phyloP scores from a whole-genome alignment of 2,329 filamentous ascomycete genomes.

The Neonectria punicea region DNA sequence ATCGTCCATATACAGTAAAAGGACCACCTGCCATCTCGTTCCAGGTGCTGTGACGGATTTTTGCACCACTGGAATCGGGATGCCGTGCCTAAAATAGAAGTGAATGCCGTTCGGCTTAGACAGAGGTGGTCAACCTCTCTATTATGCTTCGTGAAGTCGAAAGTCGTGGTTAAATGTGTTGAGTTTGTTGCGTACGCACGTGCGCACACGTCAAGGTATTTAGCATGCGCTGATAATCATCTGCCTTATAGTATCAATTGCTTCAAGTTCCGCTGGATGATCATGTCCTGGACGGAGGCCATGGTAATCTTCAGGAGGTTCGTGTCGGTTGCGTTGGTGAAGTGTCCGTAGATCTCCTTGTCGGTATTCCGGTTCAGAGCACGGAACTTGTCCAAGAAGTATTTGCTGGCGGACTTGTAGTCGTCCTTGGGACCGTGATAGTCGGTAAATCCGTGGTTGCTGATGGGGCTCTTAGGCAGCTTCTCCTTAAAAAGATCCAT shows the following conservation, averaged over 20 bases:
- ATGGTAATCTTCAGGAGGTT: constrained; percentile 88
- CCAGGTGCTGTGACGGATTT: neutral
- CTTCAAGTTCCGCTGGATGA: constrained; percentile 85
- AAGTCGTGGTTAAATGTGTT: neutral
- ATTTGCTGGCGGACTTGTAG: constrained; percentile 79
- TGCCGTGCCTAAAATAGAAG: constrained; percentile 1
- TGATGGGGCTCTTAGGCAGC: constrained; percentile 75
- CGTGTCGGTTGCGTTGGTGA: constrained; percentile 72
- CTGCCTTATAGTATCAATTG: constrained; percentile 68
- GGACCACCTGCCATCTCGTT: neutral
- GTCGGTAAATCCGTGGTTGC: constrained; percentile 79
- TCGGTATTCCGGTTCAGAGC: constrained; percentile 77
- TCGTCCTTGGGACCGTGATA: constrained; percentile 78
- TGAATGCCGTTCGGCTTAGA: constrained; percentile 13
- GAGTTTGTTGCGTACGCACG: constrained; percentile 3
- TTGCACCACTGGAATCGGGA: constrained; percentile 4
- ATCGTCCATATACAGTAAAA: constrained; percentile 9
- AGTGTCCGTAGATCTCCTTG: constrained; percentile 72
- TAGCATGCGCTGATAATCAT: neutral
- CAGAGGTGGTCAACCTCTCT: constrained; percentile 5
- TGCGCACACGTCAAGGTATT: constrained; percentile 10
- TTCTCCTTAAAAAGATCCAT: constrained; percentile 88
- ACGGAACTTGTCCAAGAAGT: constrained; percentile 84
- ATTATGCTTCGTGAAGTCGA: constrained; percentile 1
- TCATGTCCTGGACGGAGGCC: constrained; percentile 88